These are phyloP conservation scores for Kuraishia piskuri DNA, from an alignment of 805 yeast genomes.

Conservation along the genomic window DNA sequence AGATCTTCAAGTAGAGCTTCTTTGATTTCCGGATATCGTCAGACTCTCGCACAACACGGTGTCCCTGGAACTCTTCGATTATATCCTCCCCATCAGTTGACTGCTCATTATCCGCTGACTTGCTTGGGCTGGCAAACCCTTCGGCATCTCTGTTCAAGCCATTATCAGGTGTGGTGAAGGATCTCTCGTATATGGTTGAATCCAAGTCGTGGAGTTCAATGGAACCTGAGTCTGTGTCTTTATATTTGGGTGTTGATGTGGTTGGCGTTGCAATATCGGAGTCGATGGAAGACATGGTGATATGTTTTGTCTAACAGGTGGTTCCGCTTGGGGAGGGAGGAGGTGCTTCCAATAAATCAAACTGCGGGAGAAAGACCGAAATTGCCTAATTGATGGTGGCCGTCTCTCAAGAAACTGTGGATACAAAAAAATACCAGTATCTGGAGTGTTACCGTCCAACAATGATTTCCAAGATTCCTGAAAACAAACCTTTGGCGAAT, in stretches of 20 bases:
- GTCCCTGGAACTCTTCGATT: constrained; percentile 13
- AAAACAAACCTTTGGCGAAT: too few relatives aligned
- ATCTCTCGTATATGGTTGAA: neutral
- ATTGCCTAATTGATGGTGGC: too few relatives aligned
- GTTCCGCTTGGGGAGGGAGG: too few relatives aligned
- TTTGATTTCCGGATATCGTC: constrained; percentile 28
- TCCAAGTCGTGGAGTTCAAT: neutral
- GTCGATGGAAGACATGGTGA: neutral
- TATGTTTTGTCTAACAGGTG: too few relatives aligned
- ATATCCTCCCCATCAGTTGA: neutral
- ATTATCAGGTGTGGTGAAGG: neutral
- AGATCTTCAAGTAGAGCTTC: constrained; percentile 34
- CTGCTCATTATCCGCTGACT: neutral
- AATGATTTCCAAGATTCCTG: too few relatives aligned
- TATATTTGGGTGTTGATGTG: neutral
- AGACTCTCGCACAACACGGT: constrained; percentile 24
- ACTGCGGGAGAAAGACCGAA: too few relatives aligned
- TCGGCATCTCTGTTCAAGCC: neutral
- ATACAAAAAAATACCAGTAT: too few relatives aligned
- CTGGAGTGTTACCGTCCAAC: too few relatives aligned
- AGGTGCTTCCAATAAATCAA: too few relatives aligned
- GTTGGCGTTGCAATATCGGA: neutral
- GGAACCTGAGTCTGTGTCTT: neutral
- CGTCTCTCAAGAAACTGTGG: too few relatives aligned
- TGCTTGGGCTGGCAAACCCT: neutral